phyloP scores from a whole-genome alignment of 345 rosid genomes.

The Nasturtium officinale region DNA sequence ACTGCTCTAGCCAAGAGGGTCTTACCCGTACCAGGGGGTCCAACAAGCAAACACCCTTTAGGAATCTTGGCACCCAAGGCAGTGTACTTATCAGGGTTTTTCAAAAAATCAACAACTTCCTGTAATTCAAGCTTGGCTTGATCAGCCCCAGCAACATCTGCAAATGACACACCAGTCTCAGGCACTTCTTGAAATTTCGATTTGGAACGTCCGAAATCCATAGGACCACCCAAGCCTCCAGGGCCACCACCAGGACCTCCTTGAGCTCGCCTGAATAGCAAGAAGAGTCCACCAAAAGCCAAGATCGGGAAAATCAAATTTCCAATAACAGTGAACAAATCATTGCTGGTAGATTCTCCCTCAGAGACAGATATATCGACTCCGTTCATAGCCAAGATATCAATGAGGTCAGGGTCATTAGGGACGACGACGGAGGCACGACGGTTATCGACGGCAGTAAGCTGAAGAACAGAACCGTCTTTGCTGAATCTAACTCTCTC shows the following conservation, averaged over 20 bases:
- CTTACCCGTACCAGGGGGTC: slow-evolving; percentile 88
- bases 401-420: slow-evolving; percentile 72
- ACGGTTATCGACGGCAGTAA: slow-evolving; percentile 68
- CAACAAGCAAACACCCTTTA: slow-evolving; percentile 78
- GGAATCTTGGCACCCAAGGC: slow-evolving; percentile 86
- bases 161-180: slow-evolving; percentile 75
- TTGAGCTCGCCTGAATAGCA: slow-evolving; percentile 62
- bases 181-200: slow-evolving; percentile 87
- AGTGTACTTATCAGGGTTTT: slow-evolving; percentile 84
- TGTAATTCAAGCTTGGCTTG: slow-evolving; percentile 78
- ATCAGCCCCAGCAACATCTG: slow-evolving; percentile 85
- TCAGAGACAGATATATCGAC: slow-evolving; percentile 76
- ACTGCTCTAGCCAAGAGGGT: slow-evolving; percentile 84
- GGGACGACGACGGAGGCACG: slow-evolving; percentile 68
- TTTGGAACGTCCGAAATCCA: slow-evolving; percentile 80
- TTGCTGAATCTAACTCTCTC: slow-evolving; percentile 77
- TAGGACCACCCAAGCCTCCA: slow-evolving; percentile 83
- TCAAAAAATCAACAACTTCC: slow-evolving; percentile 82
- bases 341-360: slow-evolving; percentile 66
- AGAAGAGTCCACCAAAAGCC: slow-evolving; percentile 67
- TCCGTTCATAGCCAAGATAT: slow-evolving; percentile 75
- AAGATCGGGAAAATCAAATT: slow-evolving; percentile 66
- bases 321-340: slow-evolving; percentile 60
- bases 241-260: slow-evolving; percentile 86
- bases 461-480: slow-evolving; percentile 67